Evolutionary conservation across 2,329 filamentous ascomycete species (phyloP), one percentile per base, ranked within the genome.

Genomic region (Aureobasidium melanogenum): DNA sequence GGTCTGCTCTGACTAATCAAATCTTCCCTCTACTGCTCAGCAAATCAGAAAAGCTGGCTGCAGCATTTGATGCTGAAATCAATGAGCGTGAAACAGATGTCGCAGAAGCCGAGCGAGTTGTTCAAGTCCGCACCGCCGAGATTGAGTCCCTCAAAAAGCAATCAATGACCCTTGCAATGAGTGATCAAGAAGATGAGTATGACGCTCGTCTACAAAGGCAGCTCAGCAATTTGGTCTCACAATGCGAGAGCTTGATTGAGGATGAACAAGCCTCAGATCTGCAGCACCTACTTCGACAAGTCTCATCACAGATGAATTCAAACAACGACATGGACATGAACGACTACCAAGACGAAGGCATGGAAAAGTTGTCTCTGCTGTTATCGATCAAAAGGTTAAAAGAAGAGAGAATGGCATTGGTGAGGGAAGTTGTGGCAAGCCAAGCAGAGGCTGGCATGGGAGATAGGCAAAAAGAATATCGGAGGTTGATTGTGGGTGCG

Each of bases 391-490:
- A 77, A 47, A 73, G 78, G 8, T 76, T 85, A 50, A 76, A 88
- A 48, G 71, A 76, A 4, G 84, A 88, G 67, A 84, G 88, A 67
- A 79, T 82, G 52, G 75, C 79, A 44, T 80, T 86, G 3, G 87
- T 91, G 66, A 72, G 75, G 15, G 85, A 88, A 63, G 89, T 91
- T 64, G 84, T 89, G 43, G 80, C 84, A 55, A 86, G 86, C 14
- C 77, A 89, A 48, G 83, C 83, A 47, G 81, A 85, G 64, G 85
- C 88, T 12, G 88, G 88, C 44, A 84, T 87, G 39, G 85, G 86
- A 38, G 87, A 89, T 71, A 85, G 86, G 70, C 88, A 88, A 65
- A 86, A 86, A 66, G 84, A 86, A 71, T 93, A 92, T 72, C 81
- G 87, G 64, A 82, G 82, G 60, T 78, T 91, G 32, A 82, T 91